phyloP scores from a whole-genome alignment of 2,329 filamentous ascomycete species.

The Chaetomiaceae sp. region DNA sequence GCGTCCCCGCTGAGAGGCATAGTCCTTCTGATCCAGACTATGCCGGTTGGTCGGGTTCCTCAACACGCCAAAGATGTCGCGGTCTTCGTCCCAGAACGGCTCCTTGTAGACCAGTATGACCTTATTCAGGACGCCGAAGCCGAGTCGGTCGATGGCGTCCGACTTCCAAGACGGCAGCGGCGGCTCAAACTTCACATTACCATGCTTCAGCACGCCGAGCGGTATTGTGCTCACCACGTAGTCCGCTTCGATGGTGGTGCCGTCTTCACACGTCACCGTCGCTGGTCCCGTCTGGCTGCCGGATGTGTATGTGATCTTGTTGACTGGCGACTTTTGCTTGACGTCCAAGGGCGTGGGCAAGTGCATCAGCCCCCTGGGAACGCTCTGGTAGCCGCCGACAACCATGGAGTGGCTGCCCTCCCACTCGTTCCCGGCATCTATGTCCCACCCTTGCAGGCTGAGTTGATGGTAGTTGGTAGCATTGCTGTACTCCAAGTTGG shows the following conservation, averaged over 20 bases:
- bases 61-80: slow-evolving; percentile 91
- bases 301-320: slow-evolving; percentile 62
- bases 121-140: slow-evolving; percentile 93
- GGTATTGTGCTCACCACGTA: slow-evolving; percentile 87
- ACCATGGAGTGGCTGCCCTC: slow-evolving; percentile 93
- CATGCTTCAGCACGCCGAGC: slow-evolving; percentile 85
- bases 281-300: slow-evolving; percentile 45
- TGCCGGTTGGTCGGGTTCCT: slow-evolving; percentile 65
- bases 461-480: slow-evolving; percentile 82
- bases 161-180: slow-evolving; percentile 83
- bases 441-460: slow-evolving; percentile 89
- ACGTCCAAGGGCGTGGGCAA: slow-evolving; percentile 74
- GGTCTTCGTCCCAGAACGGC: slow-evolving; percentile 83
- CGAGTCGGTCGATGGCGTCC: slow-evolving; percentile 74
- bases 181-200: slow-evolving; percentile 78
- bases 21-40: slow-evolving; percentile 76
- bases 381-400: slow-evolving; percentile 86
- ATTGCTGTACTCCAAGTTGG: slow-evolving; percentile 97
- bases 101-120: slow-evolving; percentile 84
- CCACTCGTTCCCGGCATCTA: slow-evolving; percentile 96
- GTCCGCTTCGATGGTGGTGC: slow-evolving; percentile 74
- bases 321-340: slow-evolving; percentile 67
- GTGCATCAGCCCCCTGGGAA: slow-evolving; percentile 80
- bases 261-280: slow-evolving; percentile 71
- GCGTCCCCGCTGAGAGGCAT: slow-evolving; percentile 72